These are phyloP conservation scores for Anacardium occidentale DNA, from an alignment of 345 rosid genomes.

Conservation along the genomic window DNA sequence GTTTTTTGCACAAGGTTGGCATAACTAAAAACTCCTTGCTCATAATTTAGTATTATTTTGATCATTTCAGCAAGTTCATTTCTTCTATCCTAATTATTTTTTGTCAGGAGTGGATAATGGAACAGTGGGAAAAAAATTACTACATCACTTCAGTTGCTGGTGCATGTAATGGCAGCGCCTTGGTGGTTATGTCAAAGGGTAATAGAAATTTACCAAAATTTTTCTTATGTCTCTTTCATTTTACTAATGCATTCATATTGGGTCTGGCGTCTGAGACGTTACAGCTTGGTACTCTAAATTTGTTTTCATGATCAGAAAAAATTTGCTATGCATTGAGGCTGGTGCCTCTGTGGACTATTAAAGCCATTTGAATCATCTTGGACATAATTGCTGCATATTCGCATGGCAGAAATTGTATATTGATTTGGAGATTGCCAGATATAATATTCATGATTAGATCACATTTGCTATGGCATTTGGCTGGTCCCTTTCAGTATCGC, in stretches of 20 bases:
- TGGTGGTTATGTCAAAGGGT: slow-evolving; percentile 65
- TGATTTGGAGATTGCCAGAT: background rate
- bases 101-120: slow-evolving; percentile 60
- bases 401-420: background rate
- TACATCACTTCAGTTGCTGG: slow-evolving; percentile 55
- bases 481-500: background rate
- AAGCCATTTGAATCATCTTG: background rate
- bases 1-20: slow-evolving; percentile 53
- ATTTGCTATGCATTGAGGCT: background rate
- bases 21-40: background rate
- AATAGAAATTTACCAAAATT: background rate
- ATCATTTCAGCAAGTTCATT: background rate
- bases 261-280: background rate
- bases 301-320: slow-evolving; percentile 1
- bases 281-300: background rate
- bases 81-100: background rate
- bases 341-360: background rate
- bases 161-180: slow-evolving; percentile 49
- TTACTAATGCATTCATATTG: background rate
- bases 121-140: slow-evolving; percentile 54
- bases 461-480: background rate
- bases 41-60: background rate
- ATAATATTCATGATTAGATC: slow-evolving; percentile 3
- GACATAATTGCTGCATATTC: background rate
- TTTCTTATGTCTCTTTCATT: background rate